Base-by-base conservation (phyloP, 164 flowering plant genomes). In the Vitis labrusca region DNA sequence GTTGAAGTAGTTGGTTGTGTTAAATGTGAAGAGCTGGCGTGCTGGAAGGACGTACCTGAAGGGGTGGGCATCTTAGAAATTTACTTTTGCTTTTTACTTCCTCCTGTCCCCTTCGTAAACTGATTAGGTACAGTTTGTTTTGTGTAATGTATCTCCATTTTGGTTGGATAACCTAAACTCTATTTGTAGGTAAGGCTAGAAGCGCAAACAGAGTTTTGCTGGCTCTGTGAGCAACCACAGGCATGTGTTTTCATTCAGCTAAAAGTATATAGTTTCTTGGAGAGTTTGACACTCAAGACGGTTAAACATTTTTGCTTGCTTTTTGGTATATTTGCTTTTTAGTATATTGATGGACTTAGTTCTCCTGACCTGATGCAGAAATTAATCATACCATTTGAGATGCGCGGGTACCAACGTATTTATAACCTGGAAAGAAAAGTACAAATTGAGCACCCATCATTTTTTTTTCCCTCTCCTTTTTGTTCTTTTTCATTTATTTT, bases 171-270 rank as follows among this genome's bases (percentile, higher is more conserved):
- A 37, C 44, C 44, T 37, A 37, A 37, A 37, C 7, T 37, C 44
- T 37, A 37, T 37, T 37, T 37, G 44, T 37, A 90, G 97, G 96
- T 88, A 69, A 86, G 99, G 77, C 71, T 91, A 61, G 97, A 94
- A 83, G 99, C 85, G 7, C 89, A 81, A 77, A 91, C 96, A 51
- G 85, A 90, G 54, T 89, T 81, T 74, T 91, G 97, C 76, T 94
- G 99, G 97, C 90, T 94, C 5, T 94, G 97, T 76, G 97, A 91
- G 70, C 71, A 83, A 55, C 97, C 99, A 50, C 86, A 92, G 95
- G 97, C 92, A 65, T n/a, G 11, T 54, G 29, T 48, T 17, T n/a
- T 64, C 59, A 51, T 53, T 32, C 48, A 51, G n/a, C 6, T 19
- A 27, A 32, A 15, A 50, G 44, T 37, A 37, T 0, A 37, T 37